A percentile compares a stretch with the other conserved stretches of the same genome.
These are phyloP conservation scores for Micractinium conductrix DNA, from an alignment of 139 green algal genomes.

Conservation along the genomic window DNA sequence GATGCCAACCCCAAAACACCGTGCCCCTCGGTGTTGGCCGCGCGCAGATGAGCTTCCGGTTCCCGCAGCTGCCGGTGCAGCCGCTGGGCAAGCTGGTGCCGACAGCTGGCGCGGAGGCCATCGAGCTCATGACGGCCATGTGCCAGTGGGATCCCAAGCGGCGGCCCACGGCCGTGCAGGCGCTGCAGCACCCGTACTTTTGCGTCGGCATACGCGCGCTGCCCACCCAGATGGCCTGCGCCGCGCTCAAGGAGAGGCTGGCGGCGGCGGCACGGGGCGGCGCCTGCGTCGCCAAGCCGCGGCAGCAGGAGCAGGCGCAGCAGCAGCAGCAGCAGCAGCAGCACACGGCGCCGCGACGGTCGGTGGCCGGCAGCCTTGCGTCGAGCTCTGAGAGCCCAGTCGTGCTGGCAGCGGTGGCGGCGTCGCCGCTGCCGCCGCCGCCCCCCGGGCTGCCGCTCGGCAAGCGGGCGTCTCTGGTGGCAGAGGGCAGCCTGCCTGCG, in stretches of 20 bases:
- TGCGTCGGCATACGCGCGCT: constrained; percentile 47
- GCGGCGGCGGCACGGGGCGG: not conserved
- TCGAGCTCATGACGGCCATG: constrained; percentile 88
- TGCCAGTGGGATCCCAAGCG: constrained; percentile 86
- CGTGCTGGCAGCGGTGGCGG: too few species aligned
- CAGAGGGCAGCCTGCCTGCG: not conserved
- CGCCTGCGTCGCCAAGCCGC: not conserved
- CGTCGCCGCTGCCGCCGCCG: too few species aligned
- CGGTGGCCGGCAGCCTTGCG: too few species aligned
- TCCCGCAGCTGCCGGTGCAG: constrained; percentile 71
- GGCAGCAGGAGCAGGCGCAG: not conserved
- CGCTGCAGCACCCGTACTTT: constrained; percentile 89
- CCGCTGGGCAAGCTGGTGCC: constrained; percentile 78
- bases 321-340: not conserved
- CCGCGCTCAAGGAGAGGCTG: constrained; percentile 6
- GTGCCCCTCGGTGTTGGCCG: too few species aligned
- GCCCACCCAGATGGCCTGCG: not conserved
- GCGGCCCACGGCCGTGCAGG: constrained; percentile 85
- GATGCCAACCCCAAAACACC: too few species aligned
- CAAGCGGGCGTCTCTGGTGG: too few species aligned
- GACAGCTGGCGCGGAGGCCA: constrained; percentile 78
- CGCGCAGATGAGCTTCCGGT: constrained; percentile 49
- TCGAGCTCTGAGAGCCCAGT: too few species aligned
- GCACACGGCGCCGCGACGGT: too few species aligned
- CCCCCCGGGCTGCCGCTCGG: too few species aligned